Conservation (phyloP, 192 early-diverging fungal genomes). For the Coemansia furcata region DNA sequence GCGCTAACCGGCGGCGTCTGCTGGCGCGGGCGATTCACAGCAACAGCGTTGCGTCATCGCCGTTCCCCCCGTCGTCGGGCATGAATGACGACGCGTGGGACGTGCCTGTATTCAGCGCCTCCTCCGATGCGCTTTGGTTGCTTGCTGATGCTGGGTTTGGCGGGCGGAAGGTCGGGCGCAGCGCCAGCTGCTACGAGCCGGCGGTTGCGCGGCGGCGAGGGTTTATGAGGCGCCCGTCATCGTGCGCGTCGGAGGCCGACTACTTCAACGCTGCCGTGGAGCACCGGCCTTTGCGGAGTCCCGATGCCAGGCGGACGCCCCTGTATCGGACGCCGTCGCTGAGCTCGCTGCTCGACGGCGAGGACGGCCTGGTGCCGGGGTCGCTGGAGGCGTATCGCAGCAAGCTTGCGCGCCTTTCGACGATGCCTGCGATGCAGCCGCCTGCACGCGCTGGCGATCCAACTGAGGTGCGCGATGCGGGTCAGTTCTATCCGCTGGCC, state of each 20-base stretch:
- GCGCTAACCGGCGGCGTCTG: slow-evolving; percentile 26
- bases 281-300: neutral
- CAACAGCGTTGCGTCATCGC: slow-evolving; percentile 1
- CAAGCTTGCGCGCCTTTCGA: slow-evolving; percentile 18
- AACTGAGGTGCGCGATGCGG: neutral
- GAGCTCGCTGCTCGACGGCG: slow-evolving; percentile 4
- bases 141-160: neutral
- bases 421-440: neutral
- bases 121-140: slow-evolving; percentile 1
- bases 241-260: neutral
- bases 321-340: slow-evolving; percentile 17
- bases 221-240: slow-evolving; percentile 11
- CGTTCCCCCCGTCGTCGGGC: neutral
- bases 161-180: slow-evolving; percentile 12
- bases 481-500: neutral
- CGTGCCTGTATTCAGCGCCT: neutral
- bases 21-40: slow-evolving; percentile 8
- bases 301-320: slow-evolving; percentile 1
- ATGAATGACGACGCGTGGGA: slow-evolving; percentile 4
- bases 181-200: slow-evolving; percentile 27
- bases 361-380: neutral
- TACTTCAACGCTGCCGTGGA: neutral
- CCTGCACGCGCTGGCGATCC: neutral
- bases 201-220: neutral
- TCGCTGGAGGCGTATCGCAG: neutral